These are phyloP conservation scores for Zoysia japonica DNA, from an alignment of 176 grass and related monocot genomes.

Conservation along the genomic window DNA sequence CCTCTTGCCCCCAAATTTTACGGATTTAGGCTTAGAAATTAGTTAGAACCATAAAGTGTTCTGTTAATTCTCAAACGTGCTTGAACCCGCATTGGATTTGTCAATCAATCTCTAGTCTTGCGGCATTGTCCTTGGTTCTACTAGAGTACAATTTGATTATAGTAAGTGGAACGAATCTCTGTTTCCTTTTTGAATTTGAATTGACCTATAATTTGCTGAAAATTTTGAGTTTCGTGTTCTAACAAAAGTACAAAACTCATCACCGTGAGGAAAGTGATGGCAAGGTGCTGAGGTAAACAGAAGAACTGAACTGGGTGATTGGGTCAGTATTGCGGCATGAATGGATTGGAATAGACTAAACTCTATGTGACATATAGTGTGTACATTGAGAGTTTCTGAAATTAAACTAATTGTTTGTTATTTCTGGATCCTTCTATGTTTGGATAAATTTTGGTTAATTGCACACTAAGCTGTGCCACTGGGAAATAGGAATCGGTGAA, in stretches of 20 bases:
- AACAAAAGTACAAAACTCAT: not conserved
- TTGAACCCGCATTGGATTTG: not conserved
- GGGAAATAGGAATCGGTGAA: not conserved
- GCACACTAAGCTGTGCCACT: not conserved
- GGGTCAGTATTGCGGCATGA: not conserved
- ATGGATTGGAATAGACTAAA: not conserved
- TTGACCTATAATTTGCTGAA: not conserved
- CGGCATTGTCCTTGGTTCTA: not conserved
- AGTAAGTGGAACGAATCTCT: not conserved
- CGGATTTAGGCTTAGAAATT: not conserved
- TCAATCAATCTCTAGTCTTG: not conserved
- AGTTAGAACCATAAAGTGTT: not conserved
- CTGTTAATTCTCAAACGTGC: not conserved
- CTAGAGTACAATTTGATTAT: not conserved
- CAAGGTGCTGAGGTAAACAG: not conserved
- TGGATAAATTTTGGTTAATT: constrained; percentile 7
- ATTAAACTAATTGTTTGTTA: constrained; percentile 8
- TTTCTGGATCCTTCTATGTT: not conserved
- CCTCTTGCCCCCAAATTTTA: not conserved
- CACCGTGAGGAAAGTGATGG: not conserved
- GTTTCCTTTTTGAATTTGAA: constrained; percentile 1
- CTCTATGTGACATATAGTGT: not conserved
- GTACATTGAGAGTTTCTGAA: not conserved
- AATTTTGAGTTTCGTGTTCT: not conserved
- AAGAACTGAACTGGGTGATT: not conserved